phyloP scores from a whole-genome alignment of 257 asterid species.

The Avicennia marina region DNA sequence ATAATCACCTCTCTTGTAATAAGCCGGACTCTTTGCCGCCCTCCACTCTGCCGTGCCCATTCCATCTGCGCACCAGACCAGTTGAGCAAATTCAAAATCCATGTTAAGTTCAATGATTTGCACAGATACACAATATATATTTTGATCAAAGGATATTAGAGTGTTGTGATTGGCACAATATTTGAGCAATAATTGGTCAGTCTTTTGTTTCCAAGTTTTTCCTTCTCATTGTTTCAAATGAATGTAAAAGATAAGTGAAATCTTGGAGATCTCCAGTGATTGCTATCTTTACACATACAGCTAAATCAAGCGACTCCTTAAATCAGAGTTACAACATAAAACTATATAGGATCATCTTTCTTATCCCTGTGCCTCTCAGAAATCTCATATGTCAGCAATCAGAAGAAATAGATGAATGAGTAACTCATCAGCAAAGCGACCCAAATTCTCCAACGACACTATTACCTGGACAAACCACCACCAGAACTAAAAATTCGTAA shows the following conservation, averaged over 20 bases:
- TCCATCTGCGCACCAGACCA: slow-evolving; percentile 59
- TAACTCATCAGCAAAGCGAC: background rate
- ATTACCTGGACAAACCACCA: background rate
- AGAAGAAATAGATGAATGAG: background rate
- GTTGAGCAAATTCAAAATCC: slow-evolving; percentile 10
- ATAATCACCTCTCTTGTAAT: slow-evolving; percentile 98
- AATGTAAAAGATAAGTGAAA: background rate
- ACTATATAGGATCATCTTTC: background rate
- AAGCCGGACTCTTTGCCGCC: slow-evolving; percentile 93
- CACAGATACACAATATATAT: background rate
- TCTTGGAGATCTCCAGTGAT: background rate
- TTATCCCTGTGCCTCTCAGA: no score
- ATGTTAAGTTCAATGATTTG: no score
- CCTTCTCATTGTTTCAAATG: background rate
- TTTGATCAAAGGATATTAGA: background rate
- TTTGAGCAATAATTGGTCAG: background rate
- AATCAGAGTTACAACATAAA: background rate
- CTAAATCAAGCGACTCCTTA: slow-evolving; percentile 3
- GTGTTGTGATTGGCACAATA: background rate
- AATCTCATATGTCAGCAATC: background rate
- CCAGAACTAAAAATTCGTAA: background rate
- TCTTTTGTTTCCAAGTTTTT: background rate
- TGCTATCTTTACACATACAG: background rate
- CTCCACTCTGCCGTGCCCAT: slow-evolving; percentile 99
- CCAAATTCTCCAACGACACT: background rate